Evolutionary conservation across 805 yeast genomes (phyloP), one percentile per base, ranked within the genome.

Genomic region (Lipomyces chichibuensis): DNA sequence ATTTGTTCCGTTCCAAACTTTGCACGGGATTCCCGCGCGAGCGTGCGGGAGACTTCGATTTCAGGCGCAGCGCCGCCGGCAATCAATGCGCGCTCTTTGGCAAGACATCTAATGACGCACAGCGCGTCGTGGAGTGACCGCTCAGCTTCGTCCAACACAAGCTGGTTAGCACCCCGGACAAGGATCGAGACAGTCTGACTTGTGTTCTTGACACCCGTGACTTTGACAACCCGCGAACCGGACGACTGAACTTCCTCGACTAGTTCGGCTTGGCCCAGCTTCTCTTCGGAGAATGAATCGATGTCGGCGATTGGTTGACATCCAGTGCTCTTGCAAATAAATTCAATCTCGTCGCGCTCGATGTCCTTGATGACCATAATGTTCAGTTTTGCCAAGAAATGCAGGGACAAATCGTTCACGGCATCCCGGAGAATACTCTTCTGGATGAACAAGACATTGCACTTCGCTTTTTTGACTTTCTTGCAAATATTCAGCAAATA

Each of bases 1-100:
- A 91, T 86, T 64, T 94, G 93, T 78, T 92, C 96, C 11, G 91
- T 90, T 60, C 98, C 98, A 23, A 90, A 85, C 72, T 89, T 82
- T 62, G 85, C 81, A 71, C 87, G 84, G 37, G 96, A 84, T 77
- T 92, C 96, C 72, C 86, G 87, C 73, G 85, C 81, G 72, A 92
- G 80, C 14, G 85, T 85, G 70, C 94, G 86, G 11, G 97, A 87
- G 7, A 91, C 88, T 81, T 93, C 97, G 71, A 92, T 87, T 80
- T 92, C 98, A 57, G 98, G 97, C 5, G 99, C 98, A 74, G 98
- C 99, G 71, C 99, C 99, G 74, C 99, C 99, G 14, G 98, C 97
- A 80, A 95, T 92, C 76, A 90, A 82, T 0, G 93, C 97, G 75
- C 85, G 89, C 77, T 91, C 92, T 76, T 92, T 91, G 33, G 92